phyloP scores from a whole-genome alignment of 148 eudicot species.

The Vaccinium darrowii region DNA sequence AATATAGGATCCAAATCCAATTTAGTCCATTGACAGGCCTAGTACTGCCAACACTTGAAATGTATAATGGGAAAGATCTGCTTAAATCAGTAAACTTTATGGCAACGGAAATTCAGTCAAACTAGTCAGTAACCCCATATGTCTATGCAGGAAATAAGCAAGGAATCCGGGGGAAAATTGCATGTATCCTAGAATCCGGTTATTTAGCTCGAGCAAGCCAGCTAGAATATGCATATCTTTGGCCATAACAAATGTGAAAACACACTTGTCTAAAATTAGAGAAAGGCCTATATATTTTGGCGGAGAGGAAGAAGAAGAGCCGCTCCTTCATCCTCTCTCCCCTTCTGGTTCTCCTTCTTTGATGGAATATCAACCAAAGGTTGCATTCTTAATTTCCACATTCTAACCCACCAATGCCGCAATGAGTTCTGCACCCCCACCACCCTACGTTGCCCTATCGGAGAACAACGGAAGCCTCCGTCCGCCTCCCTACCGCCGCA shows the following conservation, averaged over 20 bases:
- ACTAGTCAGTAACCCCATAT: neutral
- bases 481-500: constrained; percentile 34
- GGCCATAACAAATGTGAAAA: constrained; percentile 7
- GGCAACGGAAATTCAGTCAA: neutral
- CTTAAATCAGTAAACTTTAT: neutral
- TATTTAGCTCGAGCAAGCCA: neutral
- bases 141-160: neutral
- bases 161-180: neutral
- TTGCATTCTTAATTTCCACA: neutral
- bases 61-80: neutral
- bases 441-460: constrained; percentile 33
- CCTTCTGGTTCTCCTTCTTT: constrained; percentile 3
- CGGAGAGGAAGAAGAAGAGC: constrained; percentile 14
- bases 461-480: constrained; percentile 22
- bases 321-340: constrained; percentile 16
- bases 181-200: neutral
- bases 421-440: constrained; percentile 37
- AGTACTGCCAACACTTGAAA: neutral
- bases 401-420: neutral
- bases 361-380: constrained; percentile 17
- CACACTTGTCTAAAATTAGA: neutral
- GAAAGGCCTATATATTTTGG: constrained; percentile 1
- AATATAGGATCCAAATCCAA: too few relatives aligned
- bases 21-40: too few relatives aligned
- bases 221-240: neutral